phyloP scores from a whole-genome alignment of 192 early-diverging fungal genomes.

The Linnemannia zychae region DNA sequence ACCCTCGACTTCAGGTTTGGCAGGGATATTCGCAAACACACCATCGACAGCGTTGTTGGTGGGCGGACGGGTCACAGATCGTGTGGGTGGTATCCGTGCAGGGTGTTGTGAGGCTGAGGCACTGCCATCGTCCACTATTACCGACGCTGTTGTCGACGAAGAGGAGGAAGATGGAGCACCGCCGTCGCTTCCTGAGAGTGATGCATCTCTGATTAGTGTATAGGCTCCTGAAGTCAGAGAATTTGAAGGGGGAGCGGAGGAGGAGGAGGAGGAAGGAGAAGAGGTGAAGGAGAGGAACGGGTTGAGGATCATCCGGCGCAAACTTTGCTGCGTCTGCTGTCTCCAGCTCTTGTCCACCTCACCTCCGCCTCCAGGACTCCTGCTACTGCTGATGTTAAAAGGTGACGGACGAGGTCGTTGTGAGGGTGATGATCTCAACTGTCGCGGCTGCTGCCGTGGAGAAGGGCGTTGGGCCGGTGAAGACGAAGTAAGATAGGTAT shows the following conservation, averaged over 20 bases:
- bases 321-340: constrained; percentile 15
- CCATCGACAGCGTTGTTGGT: constrained; percentile 58
- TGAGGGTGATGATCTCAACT: not conserved
- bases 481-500: not conserved
- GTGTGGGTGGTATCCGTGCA: not conserved
- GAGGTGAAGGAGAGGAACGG: not conserved
- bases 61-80: constrained; percentile 42
- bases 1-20: constrained; percentile 67
- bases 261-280: not conserved
- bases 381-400: not conserved
- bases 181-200: not conserved
- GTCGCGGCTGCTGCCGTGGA: not conserved
- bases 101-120: not conserved
- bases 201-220: not conserved
- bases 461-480: too few relatives aligned
- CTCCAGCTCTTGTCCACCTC: not conserved
- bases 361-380: not conserved
- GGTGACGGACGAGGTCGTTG: not conserved
- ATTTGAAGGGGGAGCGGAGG: not conserved
- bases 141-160: not conserved
- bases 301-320: not conserved
- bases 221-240: not conserved
- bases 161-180: not conserved
- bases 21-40: constrained; percentile 69
- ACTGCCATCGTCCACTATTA: not conserved